Base-by-base conservation (phyloP, 805 yeast genomes). In the Metschnikowia noctiluminum region DNA sequence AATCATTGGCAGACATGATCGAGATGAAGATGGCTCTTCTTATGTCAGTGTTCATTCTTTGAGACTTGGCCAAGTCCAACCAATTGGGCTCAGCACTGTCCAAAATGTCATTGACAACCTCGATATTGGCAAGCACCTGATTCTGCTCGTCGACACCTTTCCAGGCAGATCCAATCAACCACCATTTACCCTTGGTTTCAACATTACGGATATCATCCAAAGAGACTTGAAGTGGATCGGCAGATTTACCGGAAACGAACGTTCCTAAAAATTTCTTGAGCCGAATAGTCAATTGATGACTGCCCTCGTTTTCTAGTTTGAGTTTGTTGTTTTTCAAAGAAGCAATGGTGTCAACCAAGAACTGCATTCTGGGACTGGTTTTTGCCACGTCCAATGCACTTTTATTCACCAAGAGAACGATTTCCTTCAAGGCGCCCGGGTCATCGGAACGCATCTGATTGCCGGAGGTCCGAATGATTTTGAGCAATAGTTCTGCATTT, bases 121-220 rank as follows among this genome's bases (percentile, higher is more conserved):
- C 67, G 3, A 71, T 62, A 43, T 77, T 77, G 3, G 69, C 70
- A 38, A 72, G 46, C 3, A 50, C 54, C n/a, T 46, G 43, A 13
- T 38, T 42, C 32, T 46, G 50, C 12, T 45, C 53, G 39, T 68
- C 74, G 47, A 73, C 69, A 2, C 96, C 97, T 60, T 82, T 88
- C 97, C 97, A 94, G 0, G 99, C 96, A 1, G 98, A 88, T 43
- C 99, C 99, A 30, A 94, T 92, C 31, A 94, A 74, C 99, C 99
- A 94, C 99, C 99, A 94, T 67, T 92, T 94, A 49, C 99, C 99
- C 55, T 82, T 81, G 0, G 85, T 80, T 12, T 85, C 87, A 26
- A 89, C 77, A 52, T 80, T 81, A 42, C 79, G 81, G 49, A 94
- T 89, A 69, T 94, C 99, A 40, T 81, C 84, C 16, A 92, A 70